phyloP scores from a whole-genome alignment of 2,329 filamentous ascomycete genomes.

The Fusarium cicatricum region DNA sequence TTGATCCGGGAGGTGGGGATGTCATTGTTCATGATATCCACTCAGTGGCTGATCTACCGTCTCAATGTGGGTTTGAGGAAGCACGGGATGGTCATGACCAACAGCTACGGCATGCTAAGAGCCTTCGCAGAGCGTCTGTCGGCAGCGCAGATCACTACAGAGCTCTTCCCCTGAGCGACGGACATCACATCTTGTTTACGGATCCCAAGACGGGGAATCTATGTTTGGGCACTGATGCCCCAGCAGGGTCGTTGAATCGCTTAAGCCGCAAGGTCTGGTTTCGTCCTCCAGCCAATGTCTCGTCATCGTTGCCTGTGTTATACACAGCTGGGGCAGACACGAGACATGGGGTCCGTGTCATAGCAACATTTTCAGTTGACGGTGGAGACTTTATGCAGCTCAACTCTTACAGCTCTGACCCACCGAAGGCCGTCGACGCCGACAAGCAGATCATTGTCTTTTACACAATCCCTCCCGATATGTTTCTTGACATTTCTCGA shows the following conservation, averaged over 20 bases:
- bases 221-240: slow-evolving; percentile 68
- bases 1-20: slow-evolving; percentile 17
- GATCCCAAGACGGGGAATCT: slow-evolving; percentile 65
- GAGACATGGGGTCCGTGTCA: slow-evolving; percentile 64
- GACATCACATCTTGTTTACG: slow-evolving; percentile 70
- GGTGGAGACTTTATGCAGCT: slow-evolving; percentile 23
- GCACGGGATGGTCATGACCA: slow-evolving; percentile 25
- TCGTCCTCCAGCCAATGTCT: slow-evolving; percentile 43
- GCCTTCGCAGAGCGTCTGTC: slow-evolving; percentile 46
- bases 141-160: slow-evolving; percentile 66
- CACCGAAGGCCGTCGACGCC: slow-evolving; percentile 9
- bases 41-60: slow-evolving; percentile 16
- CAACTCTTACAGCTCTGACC: slow-evolving; percentile 3
- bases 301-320: slow-evolving; percentile 52
- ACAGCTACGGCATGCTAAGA: slow-evolving; percentile 18
- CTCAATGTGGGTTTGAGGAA: slow-evolving; percentile 19
- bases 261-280: slow-evolving; percentile 68
- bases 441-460: slow-evolving; percentile 58
- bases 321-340: slow-evolving; percentile 67
- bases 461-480: slow-evolving; percentile 68
- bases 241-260: slow-evolving; percentile 58
- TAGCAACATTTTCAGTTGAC: slow-evolving; percentile 59
- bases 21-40: slow-evolving; percentile 18
- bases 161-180: slow-evolving; percentile 71
- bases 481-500: slow-evolving; percentile 52